These are phyloP conservation scores for Diplodia mutila DNA, from an alignment of 2,329 filamentous ascomycete genomes.

Conservation along the genomic window DNA sequence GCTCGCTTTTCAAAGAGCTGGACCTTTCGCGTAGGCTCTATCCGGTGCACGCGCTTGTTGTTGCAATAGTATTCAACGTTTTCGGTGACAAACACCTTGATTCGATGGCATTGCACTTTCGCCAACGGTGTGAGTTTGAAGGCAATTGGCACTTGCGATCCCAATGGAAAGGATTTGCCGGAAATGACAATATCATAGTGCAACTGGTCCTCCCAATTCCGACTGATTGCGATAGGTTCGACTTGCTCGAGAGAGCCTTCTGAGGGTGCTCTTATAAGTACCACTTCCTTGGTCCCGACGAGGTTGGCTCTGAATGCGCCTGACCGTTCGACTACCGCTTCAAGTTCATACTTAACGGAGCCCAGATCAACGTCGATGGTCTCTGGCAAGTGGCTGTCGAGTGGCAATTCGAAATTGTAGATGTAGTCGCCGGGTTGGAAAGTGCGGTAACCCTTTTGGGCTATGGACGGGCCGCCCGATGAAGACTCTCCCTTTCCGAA, in stretches of 20 bases:
- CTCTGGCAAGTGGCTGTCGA: constrained; percentile 79
- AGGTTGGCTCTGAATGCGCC: constrained; percentile 90
- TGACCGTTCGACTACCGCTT: constrained; percentile 81
- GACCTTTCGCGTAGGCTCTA: constrained; percentile 83
- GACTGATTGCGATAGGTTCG: constrained; percentile 89
- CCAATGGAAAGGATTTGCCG: constrained; percentile 90
- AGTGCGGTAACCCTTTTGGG: constrained; percentile 81
- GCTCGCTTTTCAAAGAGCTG: constrained; percentile 86
- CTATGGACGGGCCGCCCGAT: constrained; percentile 58
- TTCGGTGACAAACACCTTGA: constrained; percentile 90
- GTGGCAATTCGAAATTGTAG: constrained; percentile 79
- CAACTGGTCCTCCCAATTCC: constrained; percentile 92
- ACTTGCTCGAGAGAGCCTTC: constrained; percentile 88
- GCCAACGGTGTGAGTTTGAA: constrained; percentile 92
- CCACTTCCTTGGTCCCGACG: constrained; percentile 78
- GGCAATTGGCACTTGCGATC: constrained; percentile 84
- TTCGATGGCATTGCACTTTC: constrained; percentile 89
- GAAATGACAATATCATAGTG: constrained; percentile 97
- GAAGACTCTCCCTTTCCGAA: constrained; percentile 78
- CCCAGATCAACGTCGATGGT: constrained; percentile 87
- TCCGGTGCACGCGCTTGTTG: constrained; percentile 80
- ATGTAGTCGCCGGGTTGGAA: constrained; percentile 77
- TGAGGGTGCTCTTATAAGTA: constrained; percentile 80
- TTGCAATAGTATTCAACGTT: constrained; percentile 89
- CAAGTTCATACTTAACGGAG: constrained; percentile 84